Percentiles rank a stretch among this genome's conserved stretches.
These are phyloP conservation scores for Coemansia sp. DNA, from an alignment of 192 early-diverging fungal genomes.

Conservation along the genomic window DNA sequence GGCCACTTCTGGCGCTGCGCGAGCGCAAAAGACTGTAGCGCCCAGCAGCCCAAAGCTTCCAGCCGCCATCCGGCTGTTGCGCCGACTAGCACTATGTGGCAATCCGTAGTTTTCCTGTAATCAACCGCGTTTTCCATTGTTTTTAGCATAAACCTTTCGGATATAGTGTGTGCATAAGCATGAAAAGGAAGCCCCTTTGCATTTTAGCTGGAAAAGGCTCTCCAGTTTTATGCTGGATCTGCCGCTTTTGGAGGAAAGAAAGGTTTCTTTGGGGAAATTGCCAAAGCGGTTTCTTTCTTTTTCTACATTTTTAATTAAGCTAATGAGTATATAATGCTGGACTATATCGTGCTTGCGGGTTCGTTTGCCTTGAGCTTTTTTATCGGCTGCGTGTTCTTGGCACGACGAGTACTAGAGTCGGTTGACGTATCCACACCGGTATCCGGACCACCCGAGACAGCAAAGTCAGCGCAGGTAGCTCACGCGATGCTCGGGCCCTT, in stretches of 20 bases:
- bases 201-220: too few species aligned
- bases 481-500: slow-evolving; percentile 31
- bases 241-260: background rate
- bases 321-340: slow-evolving; percentile 27
- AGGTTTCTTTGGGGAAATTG: background rate
- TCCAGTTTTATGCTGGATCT: too few species aligned
- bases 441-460: slow-evolving; percentile 27
- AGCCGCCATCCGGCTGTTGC: slow-evolving; percentile 17
- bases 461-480: slow-evolving; percentile 31
- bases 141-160: too few species aligned
- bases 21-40: background rate
- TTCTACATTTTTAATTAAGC: slow-evolving; percentile 4
- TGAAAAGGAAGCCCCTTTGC: too few species aligned
- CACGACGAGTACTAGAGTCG: slow-evolving; percentile 65
- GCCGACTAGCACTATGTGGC: slow-evolving; percentile 32
- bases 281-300: background rate
- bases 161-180: too few species aligned
- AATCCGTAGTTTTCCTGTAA: background rate
- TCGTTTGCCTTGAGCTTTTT: slow-evolving; percentile 68
- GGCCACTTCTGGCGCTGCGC: slow-evolving; percentile 2
- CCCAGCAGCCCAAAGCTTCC: slow-evolving; percentile 9
- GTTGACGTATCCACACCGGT: slow-evolving; percentile 57
- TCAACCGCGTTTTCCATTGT: too few species aligned
- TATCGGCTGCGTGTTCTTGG: slow-evolving; percentile 69
- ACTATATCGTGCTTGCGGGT: slow-evolving; percentile 57